A percentile compares a stretch with the other conserved stretches of the same genome.
These are phyloP conservation scores for Cordyceps javanica DNA, from an alignment of 2,329 filamentous ascomycete genomes.

Conservation along the genomic window DNA sequence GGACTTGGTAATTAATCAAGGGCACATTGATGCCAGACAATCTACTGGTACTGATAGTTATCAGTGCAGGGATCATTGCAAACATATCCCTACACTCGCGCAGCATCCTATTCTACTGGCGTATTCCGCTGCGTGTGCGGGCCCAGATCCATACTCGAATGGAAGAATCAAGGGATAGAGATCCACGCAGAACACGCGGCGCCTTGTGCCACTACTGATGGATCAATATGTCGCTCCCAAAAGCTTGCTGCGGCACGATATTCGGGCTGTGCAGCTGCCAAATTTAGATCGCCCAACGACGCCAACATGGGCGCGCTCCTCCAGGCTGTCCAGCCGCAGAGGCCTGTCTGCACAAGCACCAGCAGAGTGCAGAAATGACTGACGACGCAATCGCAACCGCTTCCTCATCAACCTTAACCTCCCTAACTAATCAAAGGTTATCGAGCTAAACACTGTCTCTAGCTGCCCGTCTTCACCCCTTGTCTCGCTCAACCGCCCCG, in stretches of 20 bases:
- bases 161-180: not conserved
- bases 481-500: conserved; percentile 4
- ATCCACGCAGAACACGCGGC: conserved; percentile 7
- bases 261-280: conserved; percentile 3
- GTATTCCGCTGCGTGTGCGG: not conserved
- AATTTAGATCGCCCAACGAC: conserved; percentile 2
- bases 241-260: not conserved
- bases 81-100: not conserved
- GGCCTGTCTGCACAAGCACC: not conserved
- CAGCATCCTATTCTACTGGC: not conserved
- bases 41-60: not conserved
- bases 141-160: not conserved
- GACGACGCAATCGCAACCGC: not conserved
- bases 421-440: too few species aligned
- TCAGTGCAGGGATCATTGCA: not conserved
- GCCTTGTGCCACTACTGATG: conserved; percentile 4
- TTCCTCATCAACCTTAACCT: not conserved
- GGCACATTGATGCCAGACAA: not conserved
- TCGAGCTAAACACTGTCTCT: not conserved
- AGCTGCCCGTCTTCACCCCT: not conserved
- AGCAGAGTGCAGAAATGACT: not conserved
- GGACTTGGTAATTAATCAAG: not conserved
- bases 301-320: too few species aligned
- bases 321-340: too few species aligned
- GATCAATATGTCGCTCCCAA: not conserved